Base-by-base conservation (phyloP, 1,284 basidiomycete genomes). In the Moesziomyces aphidis region DNA sequence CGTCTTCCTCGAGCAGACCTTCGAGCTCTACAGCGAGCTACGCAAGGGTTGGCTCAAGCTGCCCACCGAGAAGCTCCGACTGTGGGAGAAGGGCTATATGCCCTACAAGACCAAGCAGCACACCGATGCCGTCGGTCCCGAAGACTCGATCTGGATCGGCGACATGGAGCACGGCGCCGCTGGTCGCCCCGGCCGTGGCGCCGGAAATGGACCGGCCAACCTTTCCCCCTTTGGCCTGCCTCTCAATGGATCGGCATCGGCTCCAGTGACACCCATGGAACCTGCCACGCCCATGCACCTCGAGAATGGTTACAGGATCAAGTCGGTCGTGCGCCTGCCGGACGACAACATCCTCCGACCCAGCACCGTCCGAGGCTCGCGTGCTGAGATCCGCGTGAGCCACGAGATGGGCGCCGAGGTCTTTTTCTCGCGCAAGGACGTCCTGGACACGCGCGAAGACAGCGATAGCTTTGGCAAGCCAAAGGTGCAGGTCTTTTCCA, bases 401-500 rank as follows among this genome's bases (percentile, higher is more conserved):
- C 83, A 84, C 59, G 82, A 83, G 42, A 61, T 83, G 57, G 81
- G 79, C 15, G 68, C 76, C 44, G 83, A 84, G 49, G 56, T 83
- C 42, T 78, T 81, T 58, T 84, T 84, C 66, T 83, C 80, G 17
- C 78, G 82, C 53, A 55, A 64, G 22, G 69, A 77, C 45, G 78
- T 82, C 7, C 46, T 84, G 26, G 82, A 83, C 34, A 66, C 62
- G 8, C 63, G 81, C 7, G 67, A 76, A 39, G 69, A 67, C 7
- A 77, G 68, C 61, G 82, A 84, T 17, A 68, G 68, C 60, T 78
- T 55, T 24, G 82, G 82, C 19, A 76, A 79, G 50, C 79, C 80
- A 42, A 83, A 82, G 62, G 68, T 83, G 34, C 82, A 84, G 52
- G 82, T 84, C 22, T 84, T 84, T 48, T 81, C 80, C 28, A 81